Evolutionary conservation across 1,139 yeast genomes (phyloP), one percentile per base, ranked within the genome.

Genomic region (Eremothecium coryli): DNA sequence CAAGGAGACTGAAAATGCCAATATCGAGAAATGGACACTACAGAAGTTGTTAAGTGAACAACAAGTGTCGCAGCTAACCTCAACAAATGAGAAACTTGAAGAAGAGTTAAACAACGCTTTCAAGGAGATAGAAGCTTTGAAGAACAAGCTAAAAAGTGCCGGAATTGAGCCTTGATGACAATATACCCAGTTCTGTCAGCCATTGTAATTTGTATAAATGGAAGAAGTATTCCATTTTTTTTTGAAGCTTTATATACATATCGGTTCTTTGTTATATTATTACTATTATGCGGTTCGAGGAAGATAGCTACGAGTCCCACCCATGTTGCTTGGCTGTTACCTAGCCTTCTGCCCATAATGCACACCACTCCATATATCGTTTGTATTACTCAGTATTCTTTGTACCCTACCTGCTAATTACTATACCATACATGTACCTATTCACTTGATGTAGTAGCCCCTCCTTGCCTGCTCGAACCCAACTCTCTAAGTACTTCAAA

Each of bases 31-130:
- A 64, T 82, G 94, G 84, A 86, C 96, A 4, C 69, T 88, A 54
- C 96, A 88, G 56, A 88, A 86, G 62, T 68, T 90, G 42, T 70
- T 86, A 46, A 79, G 93, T 30, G 97, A 88, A 56, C 97, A 90
- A 60, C 88, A 90, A 5, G 81, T 86, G 37, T 73, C 82, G 43
- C 95, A 82, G 54, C 66, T 84, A 42, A 71, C 80, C 33, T 74
- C 80, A 27, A 72, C 82, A 12, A 84, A 84, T 59, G 93, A 82
- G 49, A 79, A 81, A 56, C 66, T 85, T 52, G 82, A 82, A 60
- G 69, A 66, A 35, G 94, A 84, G 61, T 68, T 84, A 46, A 88
- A 84, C 47, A 76, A 85, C 52, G 93, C 96, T n/a, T 88, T 90
- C 69, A 71, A 93, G 47, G 96, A 88, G 54, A 76, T 82, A 38